A percentile compares a stretch with the other conserved stretches of the same genome.
Evolutionary conservation across 2,329 filamentous ascomycete genomes (phyloP).

Genomic region (Tympanopsis confertula): DNA sequence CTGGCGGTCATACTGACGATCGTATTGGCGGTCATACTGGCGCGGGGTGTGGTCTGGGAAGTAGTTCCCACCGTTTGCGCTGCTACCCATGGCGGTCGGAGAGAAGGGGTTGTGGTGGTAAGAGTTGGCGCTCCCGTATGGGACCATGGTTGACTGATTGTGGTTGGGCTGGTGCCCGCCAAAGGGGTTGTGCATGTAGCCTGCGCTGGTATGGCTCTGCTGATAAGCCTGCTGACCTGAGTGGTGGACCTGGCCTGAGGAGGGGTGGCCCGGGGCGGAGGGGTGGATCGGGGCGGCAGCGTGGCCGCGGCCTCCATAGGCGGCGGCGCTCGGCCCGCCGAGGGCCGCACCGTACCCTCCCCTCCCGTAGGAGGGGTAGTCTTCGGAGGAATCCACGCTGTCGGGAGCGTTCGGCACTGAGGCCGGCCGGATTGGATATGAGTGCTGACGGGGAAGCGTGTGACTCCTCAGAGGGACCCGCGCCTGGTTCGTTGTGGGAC

Average conservation of each 20-base stretch:
- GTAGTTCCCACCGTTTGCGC: constrained; percentile 23
- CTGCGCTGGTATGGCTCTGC: constrained; percentile 31
- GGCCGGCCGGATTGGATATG: constrained; percentile 27
- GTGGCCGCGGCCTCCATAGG: constrained; percentile 18
- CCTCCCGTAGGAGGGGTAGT: constrained; percentile 38
- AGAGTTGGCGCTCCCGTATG: constrained; percentile 19
- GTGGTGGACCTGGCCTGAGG: constrained; percentile 13
- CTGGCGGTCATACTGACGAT: constrained; percentile 8
- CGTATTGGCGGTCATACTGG: constrained; percentile 8
- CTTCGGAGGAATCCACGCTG: constrained; percentile 54
- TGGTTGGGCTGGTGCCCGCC: constrained; percentile 24
- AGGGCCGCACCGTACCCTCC: constrained; percentile 15
- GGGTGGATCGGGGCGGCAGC: constrained; percentile 16
- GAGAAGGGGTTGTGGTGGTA: constrained; percentile 19
- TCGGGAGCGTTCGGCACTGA: constrained; percentile 38
- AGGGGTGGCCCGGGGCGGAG: constrained; percentile 11
- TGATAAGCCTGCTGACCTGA: constrained; percentile 22
- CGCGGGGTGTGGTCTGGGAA: constrained; percentile 24
- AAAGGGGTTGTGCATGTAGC: constrained; percentile 21
- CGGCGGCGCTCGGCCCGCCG: constrained; percentile 14
- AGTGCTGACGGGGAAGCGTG: constrained; percentile 19
- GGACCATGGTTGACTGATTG: too few species aligned
- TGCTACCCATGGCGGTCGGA: constrained; percentile 22
- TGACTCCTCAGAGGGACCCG: constrained; percentile 16
- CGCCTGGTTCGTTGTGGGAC: constrained; percentile 23